Base-by-base conservation (phyloP, 2,329 filamentous ascomycete genomes). In the Seiridium cupressi region DNA sequence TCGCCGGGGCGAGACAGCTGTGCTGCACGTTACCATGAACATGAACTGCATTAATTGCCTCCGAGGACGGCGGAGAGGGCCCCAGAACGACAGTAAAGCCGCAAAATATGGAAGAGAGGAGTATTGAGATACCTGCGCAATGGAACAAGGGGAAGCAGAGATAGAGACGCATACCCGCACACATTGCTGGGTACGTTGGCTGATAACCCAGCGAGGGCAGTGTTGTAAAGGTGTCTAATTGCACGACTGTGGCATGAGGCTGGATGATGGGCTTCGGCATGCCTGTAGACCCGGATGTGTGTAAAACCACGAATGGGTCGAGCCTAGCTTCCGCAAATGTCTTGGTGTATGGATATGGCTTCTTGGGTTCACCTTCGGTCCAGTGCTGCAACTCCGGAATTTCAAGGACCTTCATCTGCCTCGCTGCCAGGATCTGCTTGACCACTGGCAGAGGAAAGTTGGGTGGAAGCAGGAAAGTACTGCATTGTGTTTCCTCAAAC, bases 251-350 rank as follows among this genome's bases (percentile, higher is more conserved):
- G 5, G 44, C 61, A 46, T 64, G 58, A 18, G 49, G 59, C 40
- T 57, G 55, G 3, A 57, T 34, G 35, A 64, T 47, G 3, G 60
- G 60, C 40, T 64, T 62, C 10, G 62, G 62, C 18, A 59, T 3
- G 5, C 60, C 51, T 18, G 76, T 77, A 0, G 75, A 72, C n/a
- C 76, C 76, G 11, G 72, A 75, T 0, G 73, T 76, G 47, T 78
- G 76, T 1, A 76, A 49, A 1, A 76, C 66, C 1, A 69, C 59
- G 1, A 73, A 67, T 0, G 73, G 69, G 0, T 76, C 73, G 3
- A 54, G 42, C 11, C 60, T 64, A 0, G 70, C 74, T 56, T 76
- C 64, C 0, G 68, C 65, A 51, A 70, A 76, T 0, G 67, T 65
- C 53, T 73, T 74, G 38, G 51, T 55, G 58, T 70, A 77, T 1